A percentile compares a stretch with the other conserved stretches of the same genome.
Evolutionary conservation across 768 basidiomycete species (phyloP).

Genomic region (Dacryopinax spathularia): DNA sequence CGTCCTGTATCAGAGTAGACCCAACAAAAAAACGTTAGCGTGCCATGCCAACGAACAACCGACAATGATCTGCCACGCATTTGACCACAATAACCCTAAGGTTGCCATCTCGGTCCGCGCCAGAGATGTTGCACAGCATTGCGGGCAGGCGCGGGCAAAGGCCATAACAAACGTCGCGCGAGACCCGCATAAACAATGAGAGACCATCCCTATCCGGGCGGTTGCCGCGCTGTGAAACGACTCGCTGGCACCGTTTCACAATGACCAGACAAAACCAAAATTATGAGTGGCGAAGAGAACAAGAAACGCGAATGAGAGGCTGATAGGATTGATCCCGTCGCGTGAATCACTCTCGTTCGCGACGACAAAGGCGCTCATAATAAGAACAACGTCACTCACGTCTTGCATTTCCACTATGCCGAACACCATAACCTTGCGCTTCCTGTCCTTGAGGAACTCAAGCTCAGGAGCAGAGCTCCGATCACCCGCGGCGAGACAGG

Average conservation of each 20-base stretch:
- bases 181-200: background rate
- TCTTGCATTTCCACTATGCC: background rate
- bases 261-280: background rate
- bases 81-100: background rate
- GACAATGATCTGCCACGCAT: background rate
- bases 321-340: background rate
- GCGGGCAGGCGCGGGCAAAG: background rate
- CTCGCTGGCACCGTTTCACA: background rate
- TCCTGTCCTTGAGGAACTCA: background rate
- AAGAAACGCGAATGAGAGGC: background rate
- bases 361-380: conserved; percentile 1
- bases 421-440: background rate
- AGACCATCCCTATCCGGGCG: background rate
- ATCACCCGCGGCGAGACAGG: background rate
- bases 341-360: background rate
- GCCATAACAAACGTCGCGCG: background rate
- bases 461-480: background rate
- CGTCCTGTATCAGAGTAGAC: background rate
- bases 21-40: background rate
- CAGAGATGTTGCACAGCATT: background rate
- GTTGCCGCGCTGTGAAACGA: too few relatives aligned
- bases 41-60: background rate
- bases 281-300: background rate
- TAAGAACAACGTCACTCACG: background rate
- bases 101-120: background rate